Conservation (phyloP, 2,329 filamentous ascomycete species). For the Mycosphaerelloides madeirae region DNA sequence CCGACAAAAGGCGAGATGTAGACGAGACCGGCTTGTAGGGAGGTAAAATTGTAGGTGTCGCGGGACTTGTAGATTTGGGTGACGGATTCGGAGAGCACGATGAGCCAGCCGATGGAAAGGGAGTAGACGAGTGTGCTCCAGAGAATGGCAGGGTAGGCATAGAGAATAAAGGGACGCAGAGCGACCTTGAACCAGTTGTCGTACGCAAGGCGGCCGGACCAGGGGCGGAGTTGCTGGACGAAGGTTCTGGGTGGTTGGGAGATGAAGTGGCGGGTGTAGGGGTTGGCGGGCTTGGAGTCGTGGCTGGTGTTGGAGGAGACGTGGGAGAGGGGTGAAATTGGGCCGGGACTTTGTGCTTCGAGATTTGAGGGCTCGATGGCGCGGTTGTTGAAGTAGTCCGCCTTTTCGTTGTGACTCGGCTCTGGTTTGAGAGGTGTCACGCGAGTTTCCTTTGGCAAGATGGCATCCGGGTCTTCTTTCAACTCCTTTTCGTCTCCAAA, state of each 20-base stretch:
- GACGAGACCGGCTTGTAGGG: slow-evolving; percentile 75
- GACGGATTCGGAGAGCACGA: slow-evolving; percentile 86
- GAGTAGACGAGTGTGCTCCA: slow-evolving; percentile 85
- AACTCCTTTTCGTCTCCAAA: slow-evolving; percentile 3
- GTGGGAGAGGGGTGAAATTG: slow-evolving; percentile 1
- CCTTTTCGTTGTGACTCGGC: neutral
- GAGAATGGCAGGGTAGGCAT: slow-evolving; percentile 78
- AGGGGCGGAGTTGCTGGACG: slow-evolving; percentile 66
- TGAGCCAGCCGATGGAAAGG: slow-evolving; percentile 89
- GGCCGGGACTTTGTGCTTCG: slow-evolving; percentile 5
- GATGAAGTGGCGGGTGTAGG: slow-evolving; percentile 68
- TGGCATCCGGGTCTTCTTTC: slow-evolving; percentile 9
- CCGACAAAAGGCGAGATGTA: slow-evolving; percentile 89
- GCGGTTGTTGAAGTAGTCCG: slow-evolving; percentile 2
- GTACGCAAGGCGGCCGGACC: slow-evolving; percentile 69
- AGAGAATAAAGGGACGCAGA: slow-evolving; percentile 76
- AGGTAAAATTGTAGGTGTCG: slow-evolving; percentile 71
- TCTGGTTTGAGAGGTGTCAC: neutral
- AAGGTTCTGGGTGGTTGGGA: slow-evolving; percentile 66
- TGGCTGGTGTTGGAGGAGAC: slow-evolving; percentile 1
- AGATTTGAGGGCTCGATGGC: slow-evolving; percentile 1
- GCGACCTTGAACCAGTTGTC: slow-evolving; percentile 78
- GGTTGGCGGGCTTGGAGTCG: slow-evolving; percentile 15
- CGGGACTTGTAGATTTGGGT: slow-evolving; percentile 70
- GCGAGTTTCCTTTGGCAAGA: neutral